Evolutionary conservation across 495 filamentous ascomycete species (phyloP).

Genomic region (Aspergillus avenaceus): DNA sequence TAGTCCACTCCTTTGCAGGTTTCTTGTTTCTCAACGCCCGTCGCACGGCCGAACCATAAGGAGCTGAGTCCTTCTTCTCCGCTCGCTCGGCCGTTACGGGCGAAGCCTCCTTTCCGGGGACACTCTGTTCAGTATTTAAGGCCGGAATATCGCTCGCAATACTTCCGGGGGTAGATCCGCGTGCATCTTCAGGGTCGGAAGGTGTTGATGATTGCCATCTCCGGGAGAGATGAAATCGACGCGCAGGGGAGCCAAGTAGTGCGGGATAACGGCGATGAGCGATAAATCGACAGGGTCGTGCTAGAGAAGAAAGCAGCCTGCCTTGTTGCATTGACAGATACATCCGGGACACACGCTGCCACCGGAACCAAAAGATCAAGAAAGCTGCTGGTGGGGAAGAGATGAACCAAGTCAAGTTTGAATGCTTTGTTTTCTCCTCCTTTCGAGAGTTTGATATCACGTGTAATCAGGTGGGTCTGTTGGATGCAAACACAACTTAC

Average conservation of each 20-base stretch:
- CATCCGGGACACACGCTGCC: slow-evolving; percentile 34
- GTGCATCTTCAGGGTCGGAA: slow-evolving; percentile 24
- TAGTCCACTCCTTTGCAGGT: slow-evolving; percentile 14
- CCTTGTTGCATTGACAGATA: slow-evolving; percentile 39
- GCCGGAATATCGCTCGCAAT: slow-evolving; percentile 21
- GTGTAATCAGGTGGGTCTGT: too few relatives aligned
- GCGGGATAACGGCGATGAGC: slow-evolving; percentile 40
- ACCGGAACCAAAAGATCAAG: slow-evolving; percentile 17
- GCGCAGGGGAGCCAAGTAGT: slow-evolving; percentile 20
- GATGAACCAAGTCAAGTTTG: too few relatives aligned
- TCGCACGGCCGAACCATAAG: slow-evolving; percentile 40
- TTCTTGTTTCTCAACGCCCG: slow-evolving; percentile 36
- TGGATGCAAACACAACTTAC: too few relatives aligned
- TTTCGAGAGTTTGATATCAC: too few relatives aligned
- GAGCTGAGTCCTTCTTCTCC: slow-evolving; percentile 20
- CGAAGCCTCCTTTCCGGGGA: slow-evolving; percentile 7
- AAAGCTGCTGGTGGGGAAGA: slow-evolving; percentile 21
- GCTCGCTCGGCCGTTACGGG: slow-evolving; percentile 12
- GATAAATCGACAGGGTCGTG: slow-evolving; percentile 42
- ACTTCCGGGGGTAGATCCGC: slow-evolving; percentile 17
- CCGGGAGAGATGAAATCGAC: slow-evolving; percentile 36
- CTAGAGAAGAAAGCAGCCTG: slow-evolving; percentile 28
- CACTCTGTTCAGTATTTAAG: slow-evolving; percentile 17
- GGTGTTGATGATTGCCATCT: slow-evolving; percentile 32
- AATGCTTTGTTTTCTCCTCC: too few relatives aligned